These are phyloP conservation scores for Dothiorella sarmentorum DNA, from an alignment of 2,329 filamentous ascomycete genomes.

Conservation along the genomic window DNA sequence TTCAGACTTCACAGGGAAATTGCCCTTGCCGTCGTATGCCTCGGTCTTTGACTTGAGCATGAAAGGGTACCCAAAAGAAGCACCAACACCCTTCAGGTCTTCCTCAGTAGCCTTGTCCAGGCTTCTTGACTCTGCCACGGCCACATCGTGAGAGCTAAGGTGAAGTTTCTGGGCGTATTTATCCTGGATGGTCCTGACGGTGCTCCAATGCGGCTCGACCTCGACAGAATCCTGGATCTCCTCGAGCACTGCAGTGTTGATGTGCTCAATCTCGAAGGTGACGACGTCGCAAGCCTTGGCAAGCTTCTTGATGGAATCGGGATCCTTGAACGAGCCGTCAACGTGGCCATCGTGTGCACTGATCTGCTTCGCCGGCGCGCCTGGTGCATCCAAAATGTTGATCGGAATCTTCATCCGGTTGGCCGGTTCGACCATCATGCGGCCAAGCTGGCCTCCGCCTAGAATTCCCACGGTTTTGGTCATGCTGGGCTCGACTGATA, in stretches of 20 bases:
- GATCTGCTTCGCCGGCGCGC: constrained; percentile 81
- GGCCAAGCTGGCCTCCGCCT: constrained; percentile 64
- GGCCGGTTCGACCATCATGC: constrained; percentile 91
- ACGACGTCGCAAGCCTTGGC: constrained; percentile 73
- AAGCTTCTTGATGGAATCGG: constrained; percentile 73
- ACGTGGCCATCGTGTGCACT: constrained; percentile 72
- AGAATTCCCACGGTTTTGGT: constrained; percentile 36
- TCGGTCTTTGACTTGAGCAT: constrained; percentile 91
- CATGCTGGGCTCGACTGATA: constrained; percentile 10
- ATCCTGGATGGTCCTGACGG: constrained; percentile 85
- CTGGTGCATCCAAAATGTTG: constrained; percentile 72
- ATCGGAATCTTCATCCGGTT: constrained; percentile 73
- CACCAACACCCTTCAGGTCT: constrained; percentile 62
- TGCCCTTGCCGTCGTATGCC: constrained; percentile 87
- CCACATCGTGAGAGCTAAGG: constrained; percentile 63
- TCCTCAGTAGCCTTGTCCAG: constrained; percentile 58
- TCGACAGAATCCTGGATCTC: constrained; percentile 69
- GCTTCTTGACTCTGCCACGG: constrained; percentile 67
- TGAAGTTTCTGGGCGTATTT: constrained; percentile 89
- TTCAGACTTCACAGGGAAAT: constrained; percentile 60
- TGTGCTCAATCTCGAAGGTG: constrained; percentile 93
- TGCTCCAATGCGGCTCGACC: constrained; percentile 76
- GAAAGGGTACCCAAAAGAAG: constrained; percentile 72
- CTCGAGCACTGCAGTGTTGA: constrained; percentile 84
- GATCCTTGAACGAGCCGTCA: constrained; percentile 82